Evolutionary conservation across 1,284 basidiomycete genomes (phyloP).

Genomic region (Mycocalia duriaeana): DNA sequence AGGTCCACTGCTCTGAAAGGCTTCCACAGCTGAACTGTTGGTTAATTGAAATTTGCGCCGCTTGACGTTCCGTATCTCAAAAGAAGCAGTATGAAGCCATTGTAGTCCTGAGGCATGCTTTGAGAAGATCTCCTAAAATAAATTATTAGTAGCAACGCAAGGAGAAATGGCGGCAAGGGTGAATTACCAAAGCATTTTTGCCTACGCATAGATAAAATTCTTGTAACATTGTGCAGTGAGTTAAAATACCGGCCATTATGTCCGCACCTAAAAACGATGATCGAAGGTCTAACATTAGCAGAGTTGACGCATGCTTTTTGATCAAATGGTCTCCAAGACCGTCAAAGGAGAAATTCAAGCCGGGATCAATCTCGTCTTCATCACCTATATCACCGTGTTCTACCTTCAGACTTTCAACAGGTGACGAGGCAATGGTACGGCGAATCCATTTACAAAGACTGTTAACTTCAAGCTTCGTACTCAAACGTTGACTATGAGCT

Average conservation of each 20-base stretch:
- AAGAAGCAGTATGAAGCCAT: conserved; percentile 21
- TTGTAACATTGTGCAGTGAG: conserved; percentile 21
- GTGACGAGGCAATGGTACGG: conserved; percentile 31
- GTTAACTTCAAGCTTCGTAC: conserved; percentile 23
- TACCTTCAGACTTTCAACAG: conserved; percentile 29
- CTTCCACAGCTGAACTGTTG: too few species aligned
- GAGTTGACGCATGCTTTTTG: conserved; percentile 27
- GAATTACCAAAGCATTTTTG: conserved; percentile 23
- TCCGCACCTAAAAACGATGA: conserved; percentile 28
- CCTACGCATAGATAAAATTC: conserved; percentile 22
- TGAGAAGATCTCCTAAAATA: not conserved
- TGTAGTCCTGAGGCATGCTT: conserved; percentile 10
- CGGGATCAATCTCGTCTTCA: conserved; percentile 12
- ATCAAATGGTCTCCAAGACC: conserved; percentile 38
- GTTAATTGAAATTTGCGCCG: conserved; percentile 11
- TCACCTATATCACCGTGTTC: conserved; percentile 21
- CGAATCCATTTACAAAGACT: conserved; percentile 42
- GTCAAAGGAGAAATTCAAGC: conserved; percentile 28
- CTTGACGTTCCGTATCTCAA: conserved; percentile 25
- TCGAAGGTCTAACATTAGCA: conserved; percentile 33
- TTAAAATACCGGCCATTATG: conserved; percentile 20
- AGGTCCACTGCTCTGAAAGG: too few species aligned
- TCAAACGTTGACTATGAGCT: conserved; percentile 24
- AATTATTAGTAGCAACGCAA: not conserved
- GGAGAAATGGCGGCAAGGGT: not conserved